Conservation (phyloP, 495 filamentous ascomycete genomes). For the Aspergillus kassunensis region DNA sequence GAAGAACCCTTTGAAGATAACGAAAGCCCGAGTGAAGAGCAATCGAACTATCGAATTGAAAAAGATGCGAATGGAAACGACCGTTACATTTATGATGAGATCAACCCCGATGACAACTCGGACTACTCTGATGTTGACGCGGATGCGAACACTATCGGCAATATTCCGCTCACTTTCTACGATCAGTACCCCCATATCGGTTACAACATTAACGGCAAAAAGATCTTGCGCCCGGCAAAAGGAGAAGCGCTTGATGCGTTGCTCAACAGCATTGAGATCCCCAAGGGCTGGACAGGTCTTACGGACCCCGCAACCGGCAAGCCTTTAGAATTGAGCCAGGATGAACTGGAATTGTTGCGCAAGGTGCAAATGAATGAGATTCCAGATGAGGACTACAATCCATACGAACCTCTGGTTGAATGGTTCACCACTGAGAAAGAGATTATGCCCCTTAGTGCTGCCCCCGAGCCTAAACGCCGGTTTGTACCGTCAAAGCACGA, state of each 20-base stretch:
- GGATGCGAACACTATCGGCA: constrained; percentile 83
- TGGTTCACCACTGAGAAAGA: constrained; percentile 89
- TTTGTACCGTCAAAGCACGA: constrained; percentile 98
- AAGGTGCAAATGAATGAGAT: constrained; percentile 90
- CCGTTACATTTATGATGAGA: constrained; percentile 78
- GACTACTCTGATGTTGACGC: constrained; percentile 84
- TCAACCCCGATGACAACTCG: constrained; percentile 92
- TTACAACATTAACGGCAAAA: constrained; percentile 98
- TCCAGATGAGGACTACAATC: constrained; percentile 82
- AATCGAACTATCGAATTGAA: constrained; percentile 44
- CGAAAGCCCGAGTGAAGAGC: constrained; percentile 20
- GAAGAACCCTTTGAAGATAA: constrained; percentile 14
- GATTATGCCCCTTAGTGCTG: constrained; percentile 89
- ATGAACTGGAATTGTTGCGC: constrained; percentile 83
- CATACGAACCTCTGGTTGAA: constrained; percentile 87
- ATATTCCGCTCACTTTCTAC: constrained; percentile 93
- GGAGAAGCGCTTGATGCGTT: constrained; percentile 92
- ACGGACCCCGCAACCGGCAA: constrained; percentile 91
- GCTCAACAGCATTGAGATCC: constrained; percentile 94
- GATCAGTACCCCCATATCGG: constrained; percentile 97
- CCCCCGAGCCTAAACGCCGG: constrained; percentile 91
- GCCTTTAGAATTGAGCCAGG: constrained; percentile 77
- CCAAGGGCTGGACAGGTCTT: constrained; percentile 95
- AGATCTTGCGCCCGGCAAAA: constrained; percentile 91
- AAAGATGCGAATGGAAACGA: constrained; percentile 70